Evolutionary conservation across 2,329 filamentous ascomycete species (phyloP).

Genomic region (Cytospora paraplurivora): DNA sequence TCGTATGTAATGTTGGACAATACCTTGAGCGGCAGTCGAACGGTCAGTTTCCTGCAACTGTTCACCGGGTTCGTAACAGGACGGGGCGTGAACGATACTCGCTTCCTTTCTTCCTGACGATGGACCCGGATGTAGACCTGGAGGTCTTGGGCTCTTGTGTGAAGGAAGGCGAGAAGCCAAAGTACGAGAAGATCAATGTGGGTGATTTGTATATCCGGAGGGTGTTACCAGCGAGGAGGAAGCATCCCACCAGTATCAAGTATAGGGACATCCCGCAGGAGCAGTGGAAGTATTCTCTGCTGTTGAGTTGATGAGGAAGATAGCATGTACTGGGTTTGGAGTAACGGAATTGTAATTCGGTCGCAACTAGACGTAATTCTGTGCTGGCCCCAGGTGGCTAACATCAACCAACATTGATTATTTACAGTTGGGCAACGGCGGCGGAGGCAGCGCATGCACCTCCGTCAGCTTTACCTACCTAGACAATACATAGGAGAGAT

Average conservation of each 20-base stretch:
- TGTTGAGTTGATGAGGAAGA: slow-evolving; percentile 30
- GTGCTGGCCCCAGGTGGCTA: no score
- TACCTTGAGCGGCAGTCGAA: slow-evolving; percentile 45
- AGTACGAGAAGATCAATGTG: slow-evolving; percentile 36
- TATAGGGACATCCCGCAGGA: slow-evolving; percentile 39
- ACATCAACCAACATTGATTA: not conserved
- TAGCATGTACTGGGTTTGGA: no score
- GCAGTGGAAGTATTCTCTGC: slow-evolving; percentile 37
- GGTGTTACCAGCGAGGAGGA: slow-evolving; percentile 39
- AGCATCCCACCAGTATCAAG: slow-evolving; percentile 42
- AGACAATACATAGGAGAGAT: not conserved
- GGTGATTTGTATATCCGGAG: slow-evolving; percentile 40
- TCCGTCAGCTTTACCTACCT: not conserved
- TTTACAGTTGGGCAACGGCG: not conserved
- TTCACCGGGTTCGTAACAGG: slow-evolving; percentile 44
- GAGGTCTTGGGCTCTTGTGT: slow-evolving; percentile 34
- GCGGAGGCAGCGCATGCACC: slow-evolving; percentile 16
- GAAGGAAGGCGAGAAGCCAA: slow-evolving; percentile 29
- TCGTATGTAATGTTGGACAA: slow-evolving; percentile 46
- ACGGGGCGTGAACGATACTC: slow-evolving; percentile 43
- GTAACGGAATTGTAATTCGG: no score
- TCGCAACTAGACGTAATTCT: no score
- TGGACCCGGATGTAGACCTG: slow-evolving; percentile 34
- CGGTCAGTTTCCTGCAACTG: slow-evolving; percentile 42
- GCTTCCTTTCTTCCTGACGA: slow-evolving; percentile 42